Percentiles rank a stretch among this genome's conserved stretches.
Evolutionary conservation across 441 rosid species (phyloP).

Genomic region (Gossypium lobatum): DNA sequence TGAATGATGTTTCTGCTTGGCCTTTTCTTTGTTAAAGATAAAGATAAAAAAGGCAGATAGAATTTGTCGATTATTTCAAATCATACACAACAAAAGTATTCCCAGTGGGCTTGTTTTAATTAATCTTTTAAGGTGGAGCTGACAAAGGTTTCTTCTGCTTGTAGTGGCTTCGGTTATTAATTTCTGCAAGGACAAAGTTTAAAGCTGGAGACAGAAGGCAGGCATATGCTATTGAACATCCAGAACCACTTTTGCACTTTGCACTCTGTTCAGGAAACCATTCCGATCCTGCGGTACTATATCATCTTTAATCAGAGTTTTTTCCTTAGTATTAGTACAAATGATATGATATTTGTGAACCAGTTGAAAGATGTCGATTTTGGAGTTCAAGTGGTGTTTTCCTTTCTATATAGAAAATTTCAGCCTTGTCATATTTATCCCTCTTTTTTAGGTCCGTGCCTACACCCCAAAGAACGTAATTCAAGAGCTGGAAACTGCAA

Average conservation of each 20-base stretch:
- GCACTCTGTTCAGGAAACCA: slow-evolving; percentile 85
- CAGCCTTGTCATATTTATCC: neutral
- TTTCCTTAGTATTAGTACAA: neutral
- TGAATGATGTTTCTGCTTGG: neutral
- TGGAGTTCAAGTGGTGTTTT: neutral
- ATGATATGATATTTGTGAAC: neutral
- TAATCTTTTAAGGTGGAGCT: slow-evolving; percentile 14
- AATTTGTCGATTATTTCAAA: neutral
- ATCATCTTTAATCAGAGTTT: neutral
- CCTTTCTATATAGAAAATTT: neutral
- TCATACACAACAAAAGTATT: neutral
- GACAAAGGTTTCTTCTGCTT: slow-evolving; percentile 22
- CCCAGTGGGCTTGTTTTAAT: neutral
- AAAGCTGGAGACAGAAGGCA: slow-evolving; percentile 65
- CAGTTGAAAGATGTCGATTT: neutral
- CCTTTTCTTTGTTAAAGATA: neutral
- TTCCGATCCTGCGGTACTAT: slow-evolving; percentile 84
- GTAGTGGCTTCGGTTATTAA: slow-evolving; percentile 78
- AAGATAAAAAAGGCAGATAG: neutral
- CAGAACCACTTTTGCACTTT: slow-evolving; percentile 74
- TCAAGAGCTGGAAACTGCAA: slow-evolving; percentile 83
- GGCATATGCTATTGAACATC: slow-evolving; percentile 54
- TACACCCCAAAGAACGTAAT: slow-evolving; percentile 63
- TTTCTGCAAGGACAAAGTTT: slow-evolving; percentile 62
- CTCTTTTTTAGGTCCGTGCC: slow-evolving; percentile 56